These are phyloP conservation scores for Microdochium nivale DNA, from an alignment of 2,329 filamentous ascomycete genomes.

Conservation along the genomic window DNA sequence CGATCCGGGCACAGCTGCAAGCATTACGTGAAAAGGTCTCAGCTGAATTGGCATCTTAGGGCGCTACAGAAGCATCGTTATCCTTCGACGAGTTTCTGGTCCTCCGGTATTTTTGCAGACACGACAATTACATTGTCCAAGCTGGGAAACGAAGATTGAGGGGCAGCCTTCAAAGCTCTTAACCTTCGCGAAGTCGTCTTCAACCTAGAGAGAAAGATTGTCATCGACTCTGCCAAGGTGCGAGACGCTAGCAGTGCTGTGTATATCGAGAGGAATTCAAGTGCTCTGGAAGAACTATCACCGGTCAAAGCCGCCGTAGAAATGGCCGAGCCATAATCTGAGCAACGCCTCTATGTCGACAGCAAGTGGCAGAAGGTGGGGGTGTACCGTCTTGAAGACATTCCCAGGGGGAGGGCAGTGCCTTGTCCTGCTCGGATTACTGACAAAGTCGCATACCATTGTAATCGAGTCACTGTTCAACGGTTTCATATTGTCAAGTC, in stretches of 20 bases:
- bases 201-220: conserved; percentile 23
- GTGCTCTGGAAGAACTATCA: conserved; percentile 8
- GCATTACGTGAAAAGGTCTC: conserved; percentile 26
- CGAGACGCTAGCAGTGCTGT: conserved; percentile 17
- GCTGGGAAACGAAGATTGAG: conserved; percentile 25
- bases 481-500: conserved; percentile 23
- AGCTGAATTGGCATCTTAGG: conserved; percentile 8
- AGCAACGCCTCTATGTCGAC: neutral
- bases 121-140: conserved; percentile 37
- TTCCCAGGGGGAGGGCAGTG: conserved; percentile 9
- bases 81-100: conserved; percentile 27
- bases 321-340: neutral
- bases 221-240: conserved; percentile 29
- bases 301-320: neutral
- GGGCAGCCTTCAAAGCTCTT: conserved; percentile 21
- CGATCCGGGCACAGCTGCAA: neutral
- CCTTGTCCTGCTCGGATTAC: conserved; percentile 42
- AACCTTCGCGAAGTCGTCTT: conserved; percentile 34
- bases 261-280: conserved; percentile 3
- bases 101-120: conserved; percentile 40
- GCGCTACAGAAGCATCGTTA: conserved; percentile 6
- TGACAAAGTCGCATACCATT: conserved; percentile 66
- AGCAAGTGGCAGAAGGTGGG: conserved; percentile 2
- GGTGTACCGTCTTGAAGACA: no score
- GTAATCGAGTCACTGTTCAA: conserved; percentile 45